Base-by-base conservation (phyloP, 257 asterid genomes). In the Euphrasia confusa region DNA sequence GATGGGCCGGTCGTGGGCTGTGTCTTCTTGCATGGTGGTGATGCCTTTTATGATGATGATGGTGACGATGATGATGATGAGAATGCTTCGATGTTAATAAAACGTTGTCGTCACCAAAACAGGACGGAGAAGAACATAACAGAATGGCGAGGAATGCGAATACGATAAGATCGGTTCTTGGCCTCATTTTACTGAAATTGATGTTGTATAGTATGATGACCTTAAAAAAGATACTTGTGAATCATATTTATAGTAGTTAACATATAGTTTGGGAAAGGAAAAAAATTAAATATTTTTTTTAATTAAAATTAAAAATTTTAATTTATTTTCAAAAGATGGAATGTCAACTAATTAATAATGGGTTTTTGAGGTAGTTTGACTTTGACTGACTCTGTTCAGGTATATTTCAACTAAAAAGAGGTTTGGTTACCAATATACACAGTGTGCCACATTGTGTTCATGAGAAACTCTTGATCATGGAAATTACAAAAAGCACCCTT, bases 351-450 rank as follows among this genome's bases (percentile, higher is more conserved):
- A 27, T 64, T 18, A 68, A 57, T 53, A 61, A 42, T 28, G 47
- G 27, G 12, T 12, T 52, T 15, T 52, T 15, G 57, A 8, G 57
- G 54, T 14, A 4, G 57, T 7, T 30, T 30, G 33, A 30, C 33
- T 30, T 30, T 50, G 44, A 71, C 58, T 67, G 68, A 64, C 68
- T 61, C 53, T 30, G 24, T 75, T 3, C 49, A 42, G 88, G 79
- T 74, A 82, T 17, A 2, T 64, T 24, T 69, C 81, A 76, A 79
- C 79, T 67, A n/a, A 37, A 60, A 62, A 58, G 49, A 61, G 65
- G 74, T 75, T 71, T 71, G 74, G 63, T 75, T 63, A 58, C 72
- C 76, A 58, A 70, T 64, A 68, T 75, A 37, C 73, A 48, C 10
- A 37, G 42, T 65, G 54, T 6, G 5, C 33, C 49, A 63, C 73